These are phyloP conservation scores for Leishmania aethiopica DNA, from an alignment of 208 protist genomes.

Conservation along the genomic window DNA sequence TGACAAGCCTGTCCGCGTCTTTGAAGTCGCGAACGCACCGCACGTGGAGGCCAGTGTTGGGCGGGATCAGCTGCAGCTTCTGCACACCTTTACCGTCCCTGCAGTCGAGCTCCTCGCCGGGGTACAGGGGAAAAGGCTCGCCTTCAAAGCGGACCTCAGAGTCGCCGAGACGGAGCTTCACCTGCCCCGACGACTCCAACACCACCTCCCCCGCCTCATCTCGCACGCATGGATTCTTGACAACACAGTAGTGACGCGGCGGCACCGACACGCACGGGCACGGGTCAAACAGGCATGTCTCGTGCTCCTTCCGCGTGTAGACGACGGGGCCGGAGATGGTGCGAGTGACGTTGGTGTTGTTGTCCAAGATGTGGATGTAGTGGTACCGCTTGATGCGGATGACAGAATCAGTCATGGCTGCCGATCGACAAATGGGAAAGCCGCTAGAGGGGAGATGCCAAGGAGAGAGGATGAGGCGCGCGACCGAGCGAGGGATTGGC, in stretches of 20 bases:
- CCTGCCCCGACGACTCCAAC: slow-evolving; percentile 72
- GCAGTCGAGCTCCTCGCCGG: slow-evolving; percentile 74
- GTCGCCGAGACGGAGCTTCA: slow-evolving; percentile 90
- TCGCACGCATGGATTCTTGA: slow-evolving; percentile 72
- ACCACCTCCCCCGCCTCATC: slow-evolving; percentile 39
- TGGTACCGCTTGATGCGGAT: slow-evolving; percentile 92
- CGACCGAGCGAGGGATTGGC: neutral
- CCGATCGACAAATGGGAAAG: neutral
- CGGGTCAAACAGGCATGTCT: slow-evolving; percentile 91
- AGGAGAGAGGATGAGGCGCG: neutral
- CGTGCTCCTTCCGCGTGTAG: slow-evolving; percentile 93
- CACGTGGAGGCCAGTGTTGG: slow-evolving; percentile 87
- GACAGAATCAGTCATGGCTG: slow-evolving; percentile 40
- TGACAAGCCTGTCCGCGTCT: slow-evolving; percentile 21
- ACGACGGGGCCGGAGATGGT: slow-evolving; percentile 90
- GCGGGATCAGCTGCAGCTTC: slow-evolving; percentile 76
- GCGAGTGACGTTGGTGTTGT: slow-evolving; percentile 91
- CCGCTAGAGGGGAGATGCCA: neutral
- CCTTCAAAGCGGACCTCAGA: slow-evolving; percentile 89
- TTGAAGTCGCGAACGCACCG: slow-evolving; percentile 81
- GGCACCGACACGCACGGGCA: slow-evolving; percentile 71
- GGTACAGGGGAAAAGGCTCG: slow-evolving; percentile 94
- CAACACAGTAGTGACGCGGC: slow-evolving; percentile 65
- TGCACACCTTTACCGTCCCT: slow-evolving; percentile 41
- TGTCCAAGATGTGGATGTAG: slow-evolving; percentile 96